Conservation (phyloP, 1,284 basidiomycete species). For the Microbotryum violaceum region DNA sequence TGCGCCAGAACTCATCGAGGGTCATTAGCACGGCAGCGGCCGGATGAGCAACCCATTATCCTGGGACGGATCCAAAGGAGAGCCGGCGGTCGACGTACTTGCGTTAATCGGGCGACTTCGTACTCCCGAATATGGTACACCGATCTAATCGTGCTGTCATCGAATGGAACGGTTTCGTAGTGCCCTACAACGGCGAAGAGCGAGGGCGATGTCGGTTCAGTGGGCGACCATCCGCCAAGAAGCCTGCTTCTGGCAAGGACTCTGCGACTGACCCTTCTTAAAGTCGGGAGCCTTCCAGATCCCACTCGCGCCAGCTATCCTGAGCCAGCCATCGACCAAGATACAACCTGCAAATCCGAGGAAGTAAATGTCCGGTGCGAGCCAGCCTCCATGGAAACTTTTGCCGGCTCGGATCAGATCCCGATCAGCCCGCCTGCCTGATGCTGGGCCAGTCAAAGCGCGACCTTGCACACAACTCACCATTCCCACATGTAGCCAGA, state of each 20-base stretch:
- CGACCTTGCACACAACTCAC: slow-evolving; percentile 46
- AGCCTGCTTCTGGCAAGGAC: slow-evolving; percentile 6
- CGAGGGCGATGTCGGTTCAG: slow-evolving; percentile 3
- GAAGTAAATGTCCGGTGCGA: slow-evolving; percentile 95
- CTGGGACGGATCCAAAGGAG: background rate
- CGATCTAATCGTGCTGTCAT: slow-evolving; percentile 62
- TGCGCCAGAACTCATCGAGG: background rate
- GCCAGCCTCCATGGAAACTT: slow-evolving; percentile 89
- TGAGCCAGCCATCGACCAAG: slow-evolving; percentile 67
- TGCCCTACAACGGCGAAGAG: slow-evolving; percentile 49
- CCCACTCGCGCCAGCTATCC: slow-evolving; percentile 83
- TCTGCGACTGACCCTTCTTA: slow-evolving; percentile 51
- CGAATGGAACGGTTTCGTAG: slow-evolving; percentile 61
- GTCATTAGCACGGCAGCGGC: background rate
- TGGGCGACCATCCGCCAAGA: slow-evolving; percentile 3
- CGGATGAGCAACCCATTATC: background rate
- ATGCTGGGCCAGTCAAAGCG: background rate
- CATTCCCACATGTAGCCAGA: slow-evolving; percentile 96
- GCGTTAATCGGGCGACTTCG: slow-evolving; percentile 68
- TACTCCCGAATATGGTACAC: slow-evolving; percentile 88
- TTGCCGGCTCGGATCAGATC: background rate
- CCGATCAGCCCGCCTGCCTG: background rate
- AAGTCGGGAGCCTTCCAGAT: slow-evolving; percentile 86
- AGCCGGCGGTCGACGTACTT: slow-evolving; percentile 49
- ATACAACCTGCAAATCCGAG: slow-evolving; percentile 87